Conservation (phyloP, 805 yeast genomes). For the Wickerhamiella galacta region DNA sequence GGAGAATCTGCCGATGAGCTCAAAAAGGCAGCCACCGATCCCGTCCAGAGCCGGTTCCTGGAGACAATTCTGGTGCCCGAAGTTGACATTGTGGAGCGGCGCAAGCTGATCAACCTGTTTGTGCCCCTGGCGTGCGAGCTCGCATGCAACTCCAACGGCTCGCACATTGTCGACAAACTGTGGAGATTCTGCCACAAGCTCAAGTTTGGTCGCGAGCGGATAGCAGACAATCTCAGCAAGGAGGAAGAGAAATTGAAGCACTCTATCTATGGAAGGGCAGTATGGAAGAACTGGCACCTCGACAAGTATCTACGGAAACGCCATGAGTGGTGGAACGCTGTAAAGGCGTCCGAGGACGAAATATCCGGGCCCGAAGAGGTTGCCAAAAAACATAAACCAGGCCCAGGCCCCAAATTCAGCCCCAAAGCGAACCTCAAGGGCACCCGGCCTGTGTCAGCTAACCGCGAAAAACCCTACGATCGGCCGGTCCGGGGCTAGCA, state of each 20-base stretch:
- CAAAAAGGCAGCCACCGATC: slow-evolving; percentile 65
- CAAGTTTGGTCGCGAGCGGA: slow-evolving; percentile 71
- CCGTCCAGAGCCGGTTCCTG: slow-evolving; percentile 79
- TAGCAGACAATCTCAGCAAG: slow-evolving; percentile 47
- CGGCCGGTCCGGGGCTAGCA: too few species aligned
- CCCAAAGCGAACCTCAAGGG: too few species aligned
- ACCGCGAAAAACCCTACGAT: too few species aligned
- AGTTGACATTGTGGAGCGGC: slow-evolving; percentile 38
- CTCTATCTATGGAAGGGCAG: slow-evolving; percentile 73
- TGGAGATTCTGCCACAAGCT: slow-evolving; percentile 67
- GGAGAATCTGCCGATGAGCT: slow-evolving; percentile 25
- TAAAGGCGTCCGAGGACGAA: slow-evolving; percentile 21
- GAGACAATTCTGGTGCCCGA: slow-evolving; percentile 41
- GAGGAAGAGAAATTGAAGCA: slow-evolving; percentile 59
- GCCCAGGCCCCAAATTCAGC: too few species aligned
- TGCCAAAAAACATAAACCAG: too few species aligned
- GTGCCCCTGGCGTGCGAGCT: slow-evolving; percentile 38
- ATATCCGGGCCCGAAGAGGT: too few species aligned
- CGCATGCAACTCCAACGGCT: slow-evolving; percentile 76
- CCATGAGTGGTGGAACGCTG: slow-evolving; percentile 58
- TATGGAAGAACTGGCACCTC: slow-evolving; percentile 91
- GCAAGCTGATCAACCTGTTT: slow-evolving; percentile 50
- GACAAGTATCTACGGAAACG: slow-evolving; percentile 59
- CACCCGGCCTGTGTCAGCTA: too few species aligned
- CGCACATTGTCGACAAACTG: slow-evolving; percentile 72